Percentiles rank a stretch among this genome's conserved stretches.
phyloP scores from a whole-genome alignment of 2,329 filamentous ascomycete genomes.

The Trichophyton simii region DNA sequence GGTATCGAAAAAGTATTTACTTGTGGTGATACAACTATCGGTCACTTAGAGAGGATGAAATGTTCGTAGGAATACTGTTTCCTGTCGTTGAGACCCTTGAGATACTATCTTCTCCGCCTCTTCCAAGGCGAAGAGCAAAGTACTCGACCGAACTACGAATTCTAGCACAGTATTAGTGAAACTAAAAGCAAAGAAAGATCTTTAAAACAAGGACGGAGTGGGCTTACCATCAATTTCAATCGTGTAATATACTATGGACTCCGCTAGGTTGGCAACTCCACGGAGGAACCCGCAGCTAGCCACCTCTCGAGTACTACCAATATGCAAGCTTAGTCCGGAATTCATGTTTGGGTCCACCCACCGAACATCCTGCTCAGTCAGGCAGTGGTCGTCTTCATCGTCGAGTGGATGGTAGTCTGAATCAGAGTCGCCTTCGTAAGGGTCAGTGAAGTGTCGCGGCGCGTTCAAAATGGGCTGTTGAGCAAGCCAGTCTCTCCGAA shows the following conservation, averaged over 20 bases:
- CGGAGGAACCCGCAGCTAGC: slow-evolving; percentile 36
- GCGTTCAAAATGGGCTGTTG: slow-evolving; percentile 22
- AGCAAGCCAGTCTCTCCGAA: slow-evolving; percentile 62
- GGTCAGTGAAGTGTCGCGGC: slow-evolving; percentile 4
- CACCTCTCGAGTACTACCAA: slow-evolving; percentile 49
- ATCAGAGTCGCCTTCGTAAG: background rate
- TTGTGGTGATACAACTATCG: background rate
- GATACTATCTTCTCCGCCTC: slow-evolving; percentile 19
- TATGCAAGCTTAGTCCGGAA: slow-evolving; percentile 41
- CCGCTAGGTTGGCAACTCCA: background rate
- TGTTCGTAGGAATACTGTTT: background rate
- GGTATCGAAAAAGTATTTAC: background rate
- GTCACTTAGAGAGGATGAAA: background rate
- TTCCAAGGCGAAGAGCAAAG: slow-evolving; percentile 54
- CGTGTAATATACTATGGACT: slow-evolving; percentile 38
- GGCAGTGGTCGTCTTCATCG: slow-evolving; percentile 1
- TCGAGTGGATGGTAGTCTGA: background rate
- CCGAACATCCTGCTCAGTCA: slow-evolving; percentile 54
- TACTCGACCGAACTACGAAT: slow-evolving; percentile 51
- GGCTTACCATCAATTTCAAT: slow-evolving; percentile 56
- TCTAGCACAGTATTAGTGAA: slow-evolving; percentile 35
- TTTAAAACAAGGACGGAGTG: background rate
- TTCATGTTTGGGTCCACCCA: slow-evolving; percentile 43
- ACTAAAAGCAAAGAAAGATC: background rate
- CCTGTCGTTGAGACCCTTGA: background rate